Evolutionary conservation across 257 asterid species (phyloP).

Genomic region (Penstemon eatonii): DNA sequence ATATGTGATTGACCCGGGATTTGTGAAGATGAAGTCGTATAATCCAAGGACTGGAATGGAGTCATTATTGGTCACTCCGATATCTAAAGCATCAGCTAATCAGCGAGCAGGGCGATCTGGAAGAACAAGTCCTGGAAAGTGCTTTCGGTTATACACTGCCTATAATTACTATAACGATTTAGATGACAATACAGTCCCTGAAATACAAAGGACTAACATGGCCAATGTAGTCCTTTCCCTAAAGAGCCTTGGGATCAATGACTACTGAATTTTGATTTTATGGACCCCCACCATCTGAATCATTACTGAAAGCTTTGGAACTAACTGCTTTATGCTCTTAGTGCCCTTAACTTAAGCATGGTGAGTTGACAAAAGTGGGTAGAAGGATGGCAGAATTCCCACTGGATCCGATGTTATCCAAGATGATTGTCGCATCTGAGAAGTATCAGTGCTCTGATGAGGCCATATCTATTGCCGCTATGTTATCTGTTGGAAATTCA

Average conservation of each 20-base stretch:
- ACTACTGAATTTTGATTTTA: constrained; percentile 82
- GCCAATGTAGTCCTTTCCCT: constrained; percentile 84
- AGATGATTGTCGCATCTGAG: constrained; percentile 91
- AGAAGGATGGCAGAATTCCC: constrained; percentile 96
- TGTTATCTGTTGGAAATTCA: constrained; percentile 88
- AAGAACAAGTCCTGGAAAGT: constrained; percentile 90
- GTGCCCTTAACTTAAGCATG: constrained; percentile 89
- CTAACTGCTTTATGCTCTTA: constrained; percentile 70
- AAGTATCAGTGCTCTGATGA: constrained; percentile 78
- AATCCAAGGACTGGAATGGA: constrained; percentile 94
- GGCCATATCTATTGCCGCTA: constrained; percentile 82
- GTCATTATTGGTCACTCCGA: constrained; percentile 66
- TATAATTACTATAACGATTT: constrained; percentile 66
- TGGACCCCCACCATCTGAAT: constrained; percentile 99
- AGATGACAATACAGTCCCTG: constrained; percentile 84
- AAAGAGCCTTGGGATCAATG: constrained; percentile 91
- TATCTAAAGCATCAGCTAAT: constrained; percentile 91
- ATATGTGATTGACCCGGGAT: constrained; percentile 93
- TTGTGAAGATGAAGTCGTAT: constrained; percentile 85
- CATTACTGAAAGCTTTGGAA: constrained; percentile 84
- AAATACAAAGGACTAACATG: constrained; percentile 86
- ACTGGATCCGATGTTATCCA: constrained; percentile 87
- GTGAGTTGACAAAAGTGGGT: constrained; percentile 82
- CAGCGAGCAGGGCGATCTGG: constrained; percentile 99
- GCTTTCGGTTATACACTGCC: constrained; percentile 81